Evolutionary conservation across 257 asterid species (phyloP), one percentile per base, ranked within the genome.

Genomic region (Nicotiana attenuata): DNA sequence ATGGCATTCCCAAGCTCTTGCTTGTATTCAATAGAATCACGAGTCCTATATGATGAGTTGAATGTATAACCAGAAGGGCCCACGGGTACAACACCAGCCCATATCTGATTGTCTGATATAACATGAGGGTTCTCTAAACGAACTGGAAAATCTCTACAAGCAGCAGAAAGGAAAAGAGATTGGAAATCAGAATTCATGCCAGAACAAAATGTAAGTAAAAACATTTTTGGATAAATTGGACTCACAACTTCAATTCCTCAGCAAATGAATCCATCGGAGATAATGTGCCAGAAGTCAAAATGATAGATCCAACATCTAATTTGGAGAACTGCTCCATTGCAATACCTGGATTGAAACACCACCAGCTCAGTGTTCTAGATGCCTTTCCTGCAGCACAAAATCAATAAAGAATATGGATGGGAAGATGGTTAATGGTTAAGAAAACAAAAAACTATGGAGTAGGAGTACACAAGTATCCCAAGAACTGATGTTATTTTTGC

Each of bases 301-400:
- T 92, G 83, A 96, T 89, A 78, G 99, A 94, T 84, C 94, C 95
- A 89, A 96, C 95, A 83, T 95, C 95, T 50, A 89, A 90, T 85
- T 76, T 85, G 88, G 92, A 35, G 87, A 96, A 96, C 83, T 96
- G 97, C 88, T 96, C 99, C 97, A 96, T 85, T 85, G 98, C 91
- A 83, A 96, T 91, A 84, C 99, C 99, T 45, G 99, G 99, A 88
- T 96, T 96, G 88, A 96, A 96, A 90, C 99, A 96, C 99, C 99
- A 96, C 99, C 99, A 96, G 90, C 99, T 96, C 22, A 96, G 89
- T 56, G 90, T 92, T 88, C 99, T 92, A 60, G 98, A 89, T 63
- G 88, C 64, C 87, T 90, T 92, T 66, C 92, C 99, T 92, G 87
- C 79, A 79, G 80, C 82, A 78, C 77, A 63, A 26, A 53, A 41